Base-by-base conservation (phyloP, 495 filamentous ascomycete genomes). In the Xylaria flabelliformis region DNA sequence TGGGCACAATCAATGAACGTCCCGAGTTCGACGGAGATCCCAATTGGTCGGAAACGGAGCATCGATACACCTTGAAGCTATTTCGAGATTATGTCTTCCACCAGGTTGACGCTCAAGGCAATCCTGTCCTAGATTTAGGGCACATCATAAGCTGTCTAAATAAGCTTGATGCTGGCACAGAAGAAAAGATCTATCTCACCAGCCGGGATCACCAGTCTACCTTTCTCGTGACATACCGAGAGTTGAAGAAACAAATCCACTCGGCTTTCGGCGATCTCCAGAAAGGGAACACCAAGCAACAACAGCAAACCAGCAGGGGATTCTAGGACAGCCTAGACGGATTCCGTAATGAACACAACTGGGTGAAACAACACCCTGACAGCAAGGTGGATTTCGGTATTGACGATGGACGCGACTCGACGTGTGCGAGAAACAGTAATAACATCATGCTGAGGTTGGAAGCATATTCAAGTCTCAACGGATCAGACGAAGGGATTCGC, bases 1-100 rank as follows among this genome's bases (percentile, higher is more conserved):
- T 99, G 55, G 91, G 90, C 66, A 86, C 92, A 67, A 89, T 99
- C 74, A 93, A 93, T 75, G 96, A 98, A 76, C 91, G 96, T 5
- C 94, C 93, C 2, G 95, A 98, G 76, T 90, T 91, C 68, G 92
- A 93, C 29, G 86, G 89, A 34, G 89, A 92, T 64, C 83, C 83
- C 21, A 87, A 89, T 63, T 98, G 94, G 94, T 91, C 93, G 17
- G 94, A 97, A 80, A 95, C 89, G 26, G 94, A 94, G 2, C 92
- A 97, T 73, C 88, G 94, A n/a, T 97, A 97, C 77, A 91, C 90
- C 74, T 82, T 98, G 67, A 97, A 97, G 81, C 86, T 99, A 42
- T 98, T 98, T 85, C 90, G 96, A 55, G 97, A 99, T 80, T 98
- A 97, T 72, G 92, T 98, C 64, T 99, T 98, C 81, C 96, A 99